Evolutionary conservation across 2,329 filamentous ascomycete genomes (phyloP).

Genomic region (Huntiella abstrusa): DNA sequence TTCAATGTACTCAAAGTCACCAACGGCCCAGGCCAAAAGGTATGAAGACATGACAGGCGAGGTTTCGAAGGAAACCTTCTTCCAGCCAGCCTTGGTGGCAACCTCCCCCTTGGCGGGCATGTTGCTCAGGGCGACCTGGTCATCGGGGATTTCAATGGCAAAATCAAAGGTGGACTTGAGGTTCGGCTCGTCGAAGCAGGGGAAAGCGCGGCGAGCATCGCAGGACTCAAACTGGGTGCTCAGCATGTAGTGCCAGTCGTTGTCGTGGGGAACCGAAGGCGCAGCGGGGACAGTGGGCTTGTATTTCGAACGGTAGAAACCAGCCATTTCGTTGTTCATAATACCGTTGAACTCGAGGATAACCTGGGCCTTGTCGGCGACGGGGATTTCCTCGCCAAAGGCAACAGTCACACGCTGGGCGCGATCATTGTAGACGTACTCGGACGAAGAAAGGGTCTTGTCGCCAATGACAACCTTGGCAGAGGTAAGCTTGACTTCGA

Average conservation of each 20-base stretch:
- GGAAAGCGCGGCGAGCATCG: conserved; percentile 85
- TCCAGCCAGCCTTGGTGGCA: conserved; percentile 42
- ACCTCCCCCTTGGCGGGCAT: conserved; percentile 70
- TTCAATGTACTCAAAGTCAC: conserved; percentile 94
- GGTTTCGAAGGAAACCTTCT: conserved; percentile 59
- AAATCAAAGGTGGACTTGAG: conserved; percentile 94
- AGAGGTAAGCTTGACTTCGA: conserved; percentile 59
- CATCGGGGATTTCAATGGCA: conserved; percentile 73
- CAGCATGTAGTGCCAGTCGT: conserved; percentile 54
- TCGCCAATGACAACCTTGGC: conserved; percentile 34
- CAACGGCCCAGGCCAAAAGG: conserved; percentile 81
- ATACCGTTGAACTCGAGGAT: conserved; percentile 58
- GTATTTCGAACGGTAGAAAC: conserved; percentile 89
- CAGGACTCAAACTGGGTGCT: conserved; percentile 97
- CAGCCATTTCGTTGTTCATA: conserved; percentile 81
- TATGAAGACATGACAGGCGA: conserved; percentile 87
- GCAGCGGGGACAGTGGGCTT: conserved; percentile 57
- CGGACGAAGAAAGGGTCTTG: conserved; percentile 26
- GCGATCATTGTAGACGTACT: conserved; percentile 63
- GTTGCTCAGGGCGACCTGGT: conserved; percentile 80
- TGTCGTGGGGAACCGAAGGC: conserved; percentile 57
- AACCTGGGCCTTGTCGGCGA: conserved; percentile 45
- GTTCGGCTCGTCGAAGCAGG: conserved; percentile 95
- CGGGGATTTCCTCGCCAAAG: conserved; percentile 53
- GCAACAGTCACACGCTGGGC: conserved; percentile 65